Percentiles rank a stretch among this genome's conserved stretches.
These are phyloP conservation scores for Cadophora sp. DNA, from an alignment of 2,329 filamentous ascomycete species.

Conservation along the genomic window DNA sequence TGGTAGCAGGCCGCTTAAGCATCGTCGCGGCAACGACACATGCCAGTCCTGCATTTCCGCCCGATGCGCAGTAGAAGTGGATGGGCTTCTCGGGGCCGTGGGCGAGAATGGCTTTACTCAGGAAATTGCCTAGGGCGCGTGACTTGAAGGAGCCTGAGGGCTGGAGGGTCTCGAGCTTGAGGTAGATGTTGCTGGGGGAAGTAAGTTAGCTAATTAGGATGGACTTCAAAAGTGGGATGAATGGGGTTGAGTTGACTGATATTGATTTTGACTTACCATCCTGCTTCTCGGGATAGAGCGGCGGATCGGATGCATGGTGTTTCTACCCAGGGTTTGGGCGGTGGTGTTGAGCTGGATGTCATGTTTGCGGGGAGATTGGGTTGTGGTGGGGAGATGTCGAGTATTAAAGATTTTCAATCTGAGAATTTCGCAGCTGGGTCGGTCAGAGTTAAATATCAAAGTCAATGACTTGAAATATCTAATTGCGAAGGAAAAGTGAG, in stretches of 20 bases:
- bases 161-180: slow-evolving; percentile 87
- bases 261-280: slow-evolving; percentile 36
- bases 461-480: too few relatives aligned
- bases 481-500: too few relatives aligned
- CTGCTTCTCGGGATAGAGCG: slow-evolving; percentile 40
- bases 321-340: slow-evolving; percentile 38
- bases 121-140: slow-evolving; percentile 75
- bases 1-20: slow-evolving; percentile 71
- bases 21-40: slow-evolving; percentile 76
- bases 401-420: neutral
- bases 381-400: neutral
- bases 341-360: slow-evolving; percentile 6
- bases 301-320: slow-evolving; percentile 40
- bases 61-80: slow-evolving; percentile 82
- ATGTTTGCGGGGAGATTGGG: neutral
- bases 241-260: neutral
- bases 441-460: too few relatives aligned
- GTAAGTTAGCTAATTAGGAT: slow-evolving; percentile 1
- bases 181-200: slow-evolving; percentile 64
- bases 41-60: slow-evolving; percentile 85
- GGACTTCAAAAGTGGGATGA: slow-evolving; percentile 8
- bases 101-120: slow-evolving; percentile 56
- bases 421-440: neutral
- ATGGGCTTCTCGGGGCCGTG: slow-evolving; percentile 39
- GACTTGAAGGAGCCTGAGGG: slow-evolving; percentile 89